Conservation (phyloP, 768 basidiomycete genomes). For the Auricularia auricula-judae region DNA sequence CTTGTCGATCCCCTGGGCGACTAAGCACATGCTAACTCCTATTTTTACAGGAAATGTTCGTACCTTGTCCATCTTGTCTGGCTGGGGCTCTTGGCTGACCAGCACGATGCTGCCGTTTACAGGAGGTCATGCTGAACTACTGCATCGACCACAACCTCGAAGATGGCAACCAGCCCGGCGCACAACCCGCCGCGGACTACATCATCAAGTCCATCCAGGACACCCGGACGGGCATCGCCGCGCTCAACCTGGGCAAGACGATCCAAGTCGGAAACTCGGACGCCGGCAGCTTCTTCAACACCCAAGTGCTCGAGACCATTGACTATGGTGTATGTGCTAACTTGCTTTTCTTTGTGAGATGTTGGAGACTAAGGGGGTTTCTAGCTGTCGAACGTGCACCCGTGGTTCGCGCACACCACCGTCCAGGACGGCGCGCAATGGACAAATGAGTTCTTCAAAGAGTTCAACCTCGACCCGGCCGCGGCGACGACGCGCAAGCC, state of each 20-base stretch:
- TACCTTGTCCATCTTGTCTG: background rate
- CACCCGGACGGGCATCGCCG: constrained; percentile 28
- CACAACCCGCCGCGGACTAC: constrained; percentile 55
- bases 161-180: constrained; percentile 7
- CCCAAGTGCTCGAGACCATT: constrained; percentile 43
- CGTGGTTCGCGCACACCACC: constrained; percentile 29
- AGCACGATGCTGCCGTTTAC: constrained; percentile 42
- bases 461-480: constrained; percentile 51
- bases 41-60: constrained; percentile 13
- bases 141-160: constrained; percentile 1
- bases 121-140: background rate
- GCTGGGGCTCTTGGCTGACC: background rate
- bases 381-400: constrained; percentile 83
- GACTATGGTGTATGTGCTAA: constrained; percentile 54
- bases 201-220: constrained; percentile 51
- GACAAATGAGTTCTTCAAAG: constrained; percentile 71
- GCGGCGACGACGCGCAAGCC: constrained; percentile 55
- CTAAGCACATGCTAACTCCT: constrained; percentile 73
- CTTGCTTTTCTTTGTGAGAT: constrained; percentile 1
- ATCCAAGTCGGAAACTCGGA: constrained; percentile 73
- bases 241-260: constrained; percentile 44
- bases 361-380: background rate
- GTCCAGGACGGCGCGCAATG: constrained; percentile 53
- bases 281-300: constrained; percentile 80
- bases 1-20: background rate